Evolutionary conservation across 1,139 yeast species (phyloP).

Genomic region (Debaryomycetaceae sp.): DNA sequence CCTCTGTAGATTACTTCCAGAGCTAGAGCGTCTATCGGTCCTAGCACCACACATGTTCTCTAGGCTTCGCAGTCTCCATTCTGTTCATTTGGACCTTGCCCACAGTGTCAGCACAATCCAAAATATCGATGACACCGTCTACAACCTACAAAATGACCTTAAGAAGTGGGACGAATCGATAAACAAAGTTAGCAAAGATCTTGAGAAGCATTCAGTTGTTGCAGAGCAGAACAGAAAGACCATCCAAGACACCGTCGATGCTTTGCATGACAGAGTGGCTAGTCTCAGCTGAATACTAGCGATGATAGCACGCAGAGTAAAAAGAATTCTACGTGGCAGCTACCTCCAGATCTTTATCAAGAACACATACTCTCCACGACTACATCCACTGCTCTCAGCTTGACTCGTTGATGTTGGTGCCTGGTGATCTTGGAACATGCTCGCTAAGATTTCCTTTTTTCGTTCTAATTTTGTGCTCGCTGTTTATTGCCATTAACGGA

Average conservation of each 20-base stretch:
- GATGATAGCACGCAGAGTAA: slow-evolving; percentile 1
- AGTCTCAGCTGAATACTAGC: neutral
- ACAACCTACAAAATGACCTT: slow-evolving; percentile 35
- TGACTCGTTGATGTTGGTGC: no score
- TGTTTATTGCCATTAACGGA: slow-evolving; percentile 3
- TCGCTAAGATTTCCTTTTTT: slow-evolving; percentile 5
- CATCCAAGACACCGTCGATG: slow-evolving; percentile 11
- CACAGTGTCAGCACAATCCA: slow-evolving; percentile 23
- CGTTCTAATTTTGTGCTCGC: slow-evolving; percentile 2
- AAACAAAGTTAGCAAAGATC: slow-evolving; percentile 30
- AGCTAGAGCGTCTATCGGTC: slow-evolving; percentile 29
- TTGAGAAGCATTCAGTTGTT: slow-evolving; percentile 19
- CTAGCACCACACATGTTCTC: slow-evolving; percentile 39
- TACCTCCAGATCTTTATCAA: no score
- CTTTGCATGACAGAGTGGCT: slow-evolving; percentile 3
- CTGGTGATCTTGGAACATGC: no score
- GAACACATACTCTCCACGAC: no score
- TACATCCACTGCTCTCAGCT: no score
- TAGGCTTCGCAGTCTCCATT: slow-evolving; percentile 44
- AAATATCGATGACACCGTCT: slow-evolving; percentile 33
- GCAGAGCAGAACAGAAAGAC: slow-evolving; percentile 7
- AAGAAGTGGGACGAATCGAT: slow-evolving; percentile 39
- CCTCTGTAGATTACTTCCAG: slow-evolving; percentile 34
- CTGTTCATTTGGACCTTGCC: slow-evolving; percentile 41
- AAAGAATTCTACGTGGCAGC: no score